Percentiles rank a stretch among this genome's conserved stretches.
phyloP scores from a whole-genome alignment of 164 flowering plant genomes.

The Stephania yunnanensis region DNA sequence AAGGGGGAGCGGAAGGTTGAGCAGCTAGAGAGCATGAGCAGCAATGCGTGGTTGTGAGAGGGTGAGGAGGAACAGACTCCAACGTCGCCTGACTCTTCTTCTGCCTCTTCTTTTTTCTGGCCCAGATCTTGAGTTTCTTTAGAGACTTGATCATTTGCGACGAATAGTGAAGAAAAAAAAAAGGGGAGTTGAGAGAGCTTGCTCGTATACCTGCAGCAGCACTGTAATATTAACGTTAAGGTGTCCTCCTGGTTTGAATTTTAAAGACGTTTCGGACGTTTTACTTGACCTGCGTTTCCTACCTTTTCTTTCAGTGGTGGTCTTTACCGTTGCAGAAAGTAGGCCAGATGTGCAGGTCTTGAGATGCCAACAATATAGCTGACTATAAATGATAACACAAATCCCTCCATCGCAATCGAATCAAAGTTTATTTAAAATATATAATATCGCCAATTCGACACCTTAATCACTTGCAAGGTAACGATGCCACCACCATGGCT shows the following conservation, averaged over 20 bases:
- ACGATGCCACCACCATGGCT: too few species aligned
- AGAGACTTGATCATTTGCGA: conserved; percentile 18
- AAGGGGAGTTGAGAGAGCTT: not conserved
- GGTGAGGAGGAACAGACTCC: not conserved
- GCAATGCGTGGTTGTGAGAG: conserved; percentile 1
- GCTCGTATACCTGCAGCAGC: not conserved
- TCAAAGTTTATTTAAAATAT: too few species aligned
- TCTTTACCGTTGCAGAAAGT: not conserved
- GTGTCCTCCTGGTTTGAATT: not conserved
- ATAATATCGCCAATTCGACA: too few species aligned
- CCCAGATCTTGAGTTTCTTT: conserved; percentile 43
- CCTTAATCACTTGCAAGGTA: too few species aligned
- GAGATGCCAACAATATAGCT: too few species aligned
- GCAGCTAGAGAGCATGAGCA: conserved; percentile 10
- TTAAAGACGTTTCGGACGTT: not conserved
- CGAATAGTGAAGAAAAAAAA: not conserved
- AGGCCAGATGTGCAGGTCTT: not conserved
- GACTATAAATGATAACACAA: too few species aligned
- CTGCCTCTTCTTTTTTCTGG: conserved; percentile 30
- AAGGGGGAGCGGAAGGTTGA: conserved; percentile 47
- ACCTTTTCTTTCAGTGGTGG: not conserved
- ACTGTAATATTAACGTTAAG: not conserved
- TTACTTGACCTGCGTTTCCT: not conserved
- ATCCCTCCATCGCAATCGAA: too few species aligned
- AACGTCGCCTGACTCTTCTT: conserved; percentile 11